Conservation (phyloP, 2,329 filamentous ascomycete species). For the Calycina marina region DNA sequence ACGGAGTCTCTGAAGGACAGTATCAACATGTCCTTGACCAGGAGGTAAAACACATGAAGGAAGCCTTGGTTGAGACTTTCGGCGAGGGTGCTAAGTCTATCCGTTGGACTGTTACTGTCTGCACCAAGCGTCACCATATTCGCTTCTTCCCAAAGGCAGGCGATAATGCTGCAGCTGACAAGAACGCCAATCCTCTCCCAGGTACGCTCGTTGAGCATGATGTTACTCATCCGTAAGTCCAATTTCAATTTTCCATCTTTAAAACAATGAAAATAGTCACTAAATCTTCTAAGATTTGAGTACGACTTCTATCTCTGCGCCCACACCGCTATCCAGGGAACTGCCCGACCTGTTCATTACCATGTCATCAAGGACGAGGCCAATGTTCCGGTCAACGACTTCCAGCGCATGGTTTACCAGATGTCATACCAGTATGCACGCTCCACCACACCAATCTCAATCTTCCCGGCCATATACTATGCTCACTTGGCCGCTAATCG, state of each 20-base stretch:
- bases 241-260: conserved; percentile 1
- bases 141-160: conserved; percentile 67
- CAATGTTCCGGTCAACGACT: conserved; percentile 45
- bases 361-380: conserved; percentile 78
- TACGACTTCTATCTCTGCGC: conserved; percentile 36
- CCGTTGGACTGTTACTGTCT: conserved; percentile 74
- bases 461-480: conserved; percentile 79
- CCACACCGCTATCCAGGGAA: conserved; percentile 80
- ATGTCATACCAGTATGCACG: conserved; percentile 89
- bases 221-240: conserved; percentile 62
- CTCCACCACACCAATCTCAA: conserved; percentile 80
- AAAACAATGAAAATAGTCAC: conserved; percentile 1
- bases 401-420: conserved; percentile 85
- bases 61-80: conserved; percentile 31
- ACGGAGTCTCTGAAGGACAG: conserved; percentile 81
- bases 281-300: conserved; percentile 7
- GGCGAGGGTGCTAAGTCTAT: conserved; percentile 8
- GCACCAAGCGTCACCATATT: conserved; percentile 87
- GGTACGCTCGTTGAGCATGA: conserved; percentile 81
- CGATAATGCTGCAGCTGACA: conserved; percentile 40
- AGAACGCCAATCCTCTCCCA: conserved; percentile 68
- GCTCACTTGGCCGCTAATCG: conserved; percentile 79
- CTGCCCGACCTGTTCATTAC: conserved; percentile 83
- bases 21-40: conserved; percentile 64
- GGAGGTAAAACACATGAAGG: conserved; percentile 62